Evolutionary conservation across 768 basidiomycete species (phyloP).

Genomic region (Coprinopsis cinerea): DNA sequence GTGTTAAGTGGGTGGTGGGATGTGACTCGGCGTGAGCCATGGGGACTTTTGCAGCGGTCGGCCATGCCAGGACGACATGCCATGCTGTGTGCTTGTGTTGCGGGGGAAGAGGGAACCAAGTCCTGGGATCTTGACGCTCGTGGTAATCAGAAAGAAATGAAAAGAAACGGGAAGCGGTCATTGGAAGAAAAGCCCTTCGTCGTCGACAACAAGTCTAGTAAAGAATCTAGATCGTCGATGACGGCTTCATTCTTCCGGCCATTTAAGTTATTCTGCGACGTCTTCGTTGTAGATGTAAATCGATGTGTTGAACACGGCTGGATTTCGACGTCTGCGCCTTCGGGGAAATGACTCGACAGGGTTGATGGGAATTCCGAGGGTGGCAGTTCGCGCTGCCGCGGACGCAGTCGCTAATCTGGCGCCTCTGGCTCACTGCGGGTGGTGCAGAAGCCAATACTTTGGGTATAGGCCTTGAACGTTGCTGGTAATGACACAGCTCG

Average conservation of each 20-base stretch:
- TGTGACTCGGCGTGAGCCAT: neutral
- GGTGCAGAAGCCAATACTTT: conserved; percentile 5
- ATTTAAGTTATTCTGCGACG: neutral
- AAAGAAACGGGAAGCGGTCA: neutral
- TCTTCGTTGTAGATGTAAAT: neutral
- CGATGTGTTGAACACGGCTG: too few species aligned
- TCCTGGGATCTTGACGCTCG: neutral
- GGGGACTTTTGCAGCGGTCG: neutral
- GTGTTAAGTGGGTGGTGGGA: neutral
- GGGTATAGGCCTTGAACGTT: conserved; percentile 12
- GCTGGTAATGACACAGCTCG: conserved; percentile 14
- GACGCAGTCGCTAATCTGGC: conserved; percentile 3
- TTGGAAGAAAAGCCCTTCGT: conserved; percentile 3
- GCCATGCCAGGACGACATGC: neutral
- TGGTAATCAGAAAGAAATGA: neutral
- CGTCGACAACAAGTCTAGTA: conserved; percentile 1
- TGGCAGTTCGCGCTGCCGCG: conserved; percentile 2
- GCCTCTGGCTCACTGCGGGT: conserved; percentile 10
- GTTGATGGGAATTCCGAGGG: neutral
- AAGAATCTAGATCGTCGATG: conserved; percentile 2
- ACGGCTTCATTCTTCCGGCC: conserved; percentile 4
- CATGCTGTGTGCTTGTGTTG: neutral
- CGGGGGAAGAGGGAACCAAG: neutral
- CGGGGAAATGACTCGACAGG: neutral
- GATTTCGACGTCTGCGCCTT: too few species aligned